Conservation (phyloP, 257 asterid species). For the Nicotiana knightiana region DNA sequence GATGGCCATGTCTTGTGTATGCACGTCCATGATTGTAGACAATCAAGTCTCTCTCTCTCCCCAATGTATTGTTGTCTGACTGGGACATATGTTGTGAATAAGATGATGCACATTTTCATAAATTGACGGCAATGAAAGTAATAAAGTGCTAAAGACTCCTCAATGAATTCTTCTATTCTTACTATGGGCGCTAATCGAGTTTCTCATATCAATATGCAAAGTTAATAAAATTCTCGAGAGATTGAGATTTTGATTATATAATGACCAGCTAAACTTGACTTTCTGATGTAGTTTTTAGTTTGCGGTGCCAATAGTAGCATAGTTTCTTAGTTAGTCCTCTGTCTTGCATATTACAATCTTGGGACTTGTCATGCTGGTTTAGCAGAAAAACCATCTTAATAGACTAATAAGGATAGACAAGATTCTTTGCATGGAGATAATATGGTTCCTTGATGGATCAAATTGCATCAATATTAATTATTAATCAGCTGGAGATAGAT, state of each 20-base stretch:
- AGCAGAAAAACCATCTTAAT: background rate
- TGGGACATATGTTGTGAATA: background rate
- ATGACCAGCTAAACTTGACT: background rate
- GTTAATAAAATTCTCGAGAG: background rate
- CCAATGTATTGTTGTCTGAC: background rate
- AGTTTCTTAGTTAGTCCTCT: background rate
- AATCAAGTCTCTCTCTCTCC: background rate
- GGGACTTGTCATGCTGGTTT: background rate
- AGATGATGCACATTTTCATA: background rate
- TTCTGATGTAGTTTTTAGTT: background rate
- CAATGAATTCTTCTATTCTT: background rate
- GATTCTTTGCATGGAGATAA: constrained; percentile 1
- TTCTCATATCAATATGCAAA: background rate
- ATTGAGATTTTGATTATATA: background rate
- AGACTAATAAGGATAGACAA: background rate
- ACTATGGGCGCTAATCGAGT: background rate
- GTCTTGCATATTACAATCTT: background rate
- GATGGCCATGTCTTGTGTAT: background rate
- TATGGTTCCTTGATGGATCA: background rate
- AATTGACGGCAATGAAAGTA: background rate
- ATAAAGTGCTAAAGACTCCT: background rate
- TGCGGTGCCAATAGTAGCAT: background rate
- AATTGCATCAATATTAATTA: background rate
- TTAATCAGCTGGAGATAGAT: background rate
- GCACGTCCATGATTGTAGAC: background rate